Base-by-base conservation (phyloP, 225 moss, liverwort and hornwort species). In the Sphagnum contortum region DNA sequence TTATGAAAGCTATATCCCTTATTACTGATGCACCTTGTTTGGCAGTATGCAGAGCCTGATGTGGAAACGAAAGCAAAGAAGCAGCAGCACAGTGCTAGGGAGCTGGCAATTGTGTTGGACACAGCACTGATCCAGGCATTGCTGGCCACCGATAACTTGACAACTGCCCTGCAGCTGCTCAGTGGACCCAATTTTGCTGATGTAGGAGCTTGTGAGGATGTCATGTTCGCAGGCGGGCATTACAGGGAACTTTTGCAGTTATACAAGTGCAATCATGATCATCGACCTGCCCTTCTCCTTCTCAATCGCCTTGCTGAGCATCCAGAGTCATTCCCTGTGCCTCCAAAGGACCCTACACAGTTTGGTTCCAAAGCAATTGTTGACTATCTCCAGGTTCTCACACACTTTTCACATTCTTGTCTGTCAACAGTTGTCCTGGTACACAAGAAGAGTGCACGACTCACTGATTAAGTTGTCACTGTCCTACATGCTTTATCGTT, bases 61-160 rank as follows among this genome's bases (percentile, higher is more conserved):
- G 78, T 70, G 58, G 86, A 78, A 52, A 77, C 59, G 55, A 73
- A 78, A 49, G 45, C 57, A 54, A 60, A 67, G 60, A 79, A 67
- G 61, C 53, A 59, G 47, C 70, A 71, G 53, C 60, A 44, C 71
- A 29, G 29, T 29, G 86, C 89, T 63, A 82, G 91, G 79, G 89
- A 91, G 72, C 66, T 78, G 70, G 98, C 98, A 62, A 72, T 87
- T 57, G 70, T 93, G 50, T 72, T 98, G 72, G 98, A 98, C 72
- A 98, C 98, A 5, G 93, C 91, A 61, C 69, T 98, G 68, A 91
- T 98, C 64, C 98, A 93, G 80, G 87, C 91, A 66, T 76, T 89
- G 54, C 66, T 98, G 51, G 71, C 64, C 58, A 89, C 87, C 13
- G 93, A 91, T 51, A 83, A 83, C 65, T 78, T 87, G 45, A 71